Conservation (phyloP, 768 basidiomycete species). For the Suillus subluteus region DNA sequence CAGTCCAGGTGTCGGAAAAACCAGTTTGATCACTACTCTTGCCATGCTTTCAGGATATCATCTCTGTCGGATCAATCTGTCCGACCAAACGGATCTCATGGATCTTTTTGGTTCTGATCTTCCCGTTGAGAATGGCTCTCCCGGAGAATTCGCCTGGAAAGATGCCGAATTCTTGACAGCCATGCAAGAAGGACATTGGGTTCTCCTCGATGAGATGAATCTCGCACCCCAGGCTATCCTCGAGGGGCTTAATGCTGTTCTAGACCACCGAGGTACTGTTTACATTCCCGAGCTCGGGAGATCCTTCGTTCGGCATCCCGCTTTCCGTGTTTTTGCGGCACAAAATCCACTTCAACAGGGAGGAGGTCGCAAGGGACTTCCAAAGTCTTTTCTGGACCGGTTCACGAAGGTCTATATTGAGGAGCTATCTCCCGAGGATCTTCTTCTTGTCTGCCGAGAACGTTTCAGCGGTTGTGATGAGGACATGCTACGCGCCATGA, state of each 20-base stretch:
- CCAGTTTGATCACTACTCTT: constrained; percentile 87
- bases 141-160: constrained; percentile 96
- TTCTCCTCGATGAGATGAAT: constrained; percentile 99
- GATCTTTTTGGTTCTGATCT: constrained; percentile 97
- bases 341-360: constrained; percentile 97
- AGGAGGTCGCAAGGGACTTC: constrained; percentile 95
- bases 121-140: constrained; percentile 87
- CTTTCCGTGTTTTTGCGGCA: constrained; percentile 97
- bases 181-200: constrained; percentile 96
- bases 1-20: constrained; percentile 98
- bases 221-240: constrained; percentile 95
- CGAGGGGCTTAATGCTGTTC: constrained; percentile 93
- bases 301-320: constrained; percentile 84
- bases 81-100: constrained; percentile 96
- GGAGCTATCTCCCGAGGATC: constrained; percentile 77
- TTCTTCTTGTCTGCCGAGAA: constrained; percentile 75
- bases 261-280: constrained; percentile 94
- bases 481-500: constrained; percentile 69
- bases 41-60: constrained; percentile 78
- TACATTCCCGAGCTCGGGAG: constrained; percentile 94
- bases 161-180: constrained; percentile 95
- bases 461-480: constrained; percentile 67
- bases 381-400: constrained; percentile 95
- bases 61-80: constrained; percentile 93
- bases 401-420: constrained; percentile 98